phyloP scores from a whole-genome alignment of 176 grass and related monocot genomes.

The Carex myosuroides region DNA sequence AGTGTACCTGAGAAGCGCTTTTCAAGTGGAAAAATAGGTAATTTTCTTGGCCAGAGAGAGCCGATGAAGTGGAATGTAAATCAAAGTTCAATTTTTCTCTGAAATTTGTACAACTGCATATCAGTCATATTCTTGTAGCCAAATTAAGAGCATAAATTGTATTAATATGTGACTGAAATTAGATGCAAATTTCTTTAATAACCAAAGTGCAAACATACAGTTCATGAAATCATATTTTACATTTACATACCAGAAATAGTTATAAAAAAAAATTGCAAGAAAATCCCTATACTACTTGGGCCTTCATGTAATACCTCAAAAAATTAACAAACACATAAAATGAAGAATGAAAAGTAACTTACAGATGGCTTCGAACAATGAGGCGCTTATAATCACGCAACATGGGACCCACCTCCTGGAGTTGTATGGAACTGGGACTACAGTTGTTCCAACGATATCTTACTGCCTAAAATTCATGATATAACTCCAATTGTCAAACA shows the following conservation, averaged over 20 bases:
- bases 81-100: conserved; percentile 37
- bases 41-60: conserved; percentile 26
- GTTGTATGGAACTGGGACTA: conserved; percentile 46
- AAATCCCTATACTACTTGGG: not conserved
- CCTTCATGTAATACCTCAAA: not conserved
- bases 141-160: conserved; percentile 3
- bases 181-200: not conserved
- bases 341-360: conserved; percentile 24
- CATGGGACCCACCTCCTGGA: conserved; percentile 74
- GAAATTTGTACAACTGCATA: conserved; percentile 14
- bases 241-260: not conserved
- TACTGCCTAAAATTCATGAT: conserved; percentile 47
- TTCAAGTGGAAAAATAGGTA: conserved; percentile 72
- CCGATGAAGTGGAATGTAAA: conserved; percentile 9
- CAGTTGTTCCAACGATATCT: conserved; percentile 69
- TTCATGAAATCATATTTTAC: not conserved
- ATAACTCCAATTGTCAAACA: conserved; percentile 3
- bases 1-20: conserved; percentile 58
- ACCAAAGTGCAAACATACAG: not conserved
- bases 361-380: conserved; percentile 40
- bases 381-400: conserved; percentile 79
- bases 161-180: not conserved
- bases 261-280: not conserved
- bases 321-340: not conserved
- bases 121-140: conserved; percentile 2